Base-by-base conservation (phyloP, 2,329 filamentous ascomycete species). In the Dothideomycetes sp. region DNA sequence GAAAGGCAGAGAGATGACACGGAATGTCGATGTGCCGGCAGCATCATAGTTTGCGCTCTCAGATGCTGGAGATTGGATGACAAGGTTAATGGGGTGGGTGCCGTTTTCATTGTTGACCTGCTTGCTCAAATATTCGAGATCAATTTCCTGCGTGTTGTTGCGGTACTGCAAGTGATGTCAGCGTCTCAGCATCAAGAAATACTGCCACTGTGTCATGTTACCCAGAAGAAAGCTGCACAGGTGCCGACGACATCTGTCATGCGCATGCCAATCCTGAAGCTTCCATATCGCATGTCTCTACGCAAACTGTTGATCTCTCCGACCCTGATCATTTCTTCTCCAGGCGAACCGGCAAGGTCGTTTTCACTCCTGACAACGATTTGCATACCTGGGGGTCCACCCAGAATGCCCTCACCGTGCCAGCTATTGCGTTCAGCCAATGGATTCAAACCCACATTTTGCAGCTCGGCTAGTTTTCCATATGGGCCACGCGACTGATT, bases 201-300 rank as follows among this genome's bases (percentile, higher is more conserved):
- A n/a, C n/a, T n/a, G n/a, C n/a, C n/a, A n/a, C n/a, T n/a, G n/a
- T n/a, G n/a, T n/a, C n/a, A n/a, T n/a, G n/a, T 43, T 61, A 84
- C 79, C 77, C 82, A 89, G 61, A 87, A 88, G 62, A 88, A 87
- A 5, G 82, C 82, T 20, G 74, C 78, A 56, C 83, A 88, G 1
- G 84, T 88, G 18, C 82, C 82, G 1, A 67, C 61, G 5, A 73
- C 63, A 27, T 61, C 61, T 0, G 78, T 76, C 42, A 81, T 58
- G 59, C 76, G 81, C 65, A 86, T 79, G 24, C 72, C 73, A 3
- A 77, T 74, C 13, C 82, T 67, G 51, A 80, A 88, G 17, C 73
- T 80, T 2, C 84, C 84, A 54, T 76, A 82, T n/a, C 74, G 62
- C 51, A 84, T 65, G 52, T 88, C 79, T 8, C 66, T 57, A 15